phyloP scores from a whole-genome alignment of 768 basidiomycete genomes.

The Suillus sp. region DNA sequence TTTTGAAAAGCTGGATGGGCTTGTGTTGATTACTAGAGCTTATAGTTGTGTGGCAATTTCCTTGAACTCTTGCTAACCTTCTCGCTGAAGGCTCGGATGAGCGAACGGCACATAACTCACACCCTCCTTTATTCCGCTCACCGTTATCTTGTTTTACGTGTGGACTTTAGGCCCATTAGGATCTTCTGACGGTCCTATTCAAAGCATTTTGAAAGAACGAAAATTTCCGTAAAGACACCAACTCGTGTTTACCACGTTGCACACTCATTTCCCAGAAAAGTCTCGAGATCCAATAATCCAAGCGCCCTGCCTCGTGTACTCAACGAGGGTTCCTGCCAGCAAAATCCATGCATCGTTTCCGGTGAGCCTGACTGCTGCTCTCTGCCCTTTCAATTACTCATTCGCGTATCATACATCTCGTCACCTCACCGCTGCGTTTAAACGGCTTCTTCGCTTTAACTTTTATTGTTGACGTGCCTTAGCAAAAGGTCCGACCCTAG shows the following conservation, averaged over 20 bases:
- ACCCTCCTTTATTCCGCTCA: not conserved
- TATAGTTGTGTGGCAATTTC: not conserved
- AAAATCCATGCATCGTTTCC: conserved; percentile 73
- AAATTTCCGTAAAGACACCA: conserved; percentile 37
- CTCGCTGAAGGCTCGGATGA: not conserved
- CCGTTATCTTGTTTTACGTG: conserved; percentile 7
- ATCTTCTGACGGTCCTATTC: conserved; percentile 10
- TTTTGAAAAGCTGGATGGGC: not conserved
- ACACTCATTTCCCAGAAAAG: conserved; percentile 39
- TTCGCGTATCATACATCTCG: conserved; percentile 23
- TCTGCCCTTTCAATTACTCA: conserved; percentile 31
- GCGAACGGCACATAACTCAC: not conserved
- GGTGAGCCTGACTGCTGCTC: conserved; percentile 54
- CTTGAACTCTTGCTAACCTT: not conserved
- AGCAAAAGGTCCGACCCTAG: conserved; percentile 79
- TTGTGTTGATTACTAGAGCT: no score
- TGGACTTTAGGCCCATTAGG: conserved; percentile 1
- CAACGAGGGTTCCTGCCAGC: conserved; percentile 52
- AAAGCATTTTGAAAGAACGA: conserved; percentile 15
- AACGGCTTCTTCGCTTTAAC: conserved; percentile 27
- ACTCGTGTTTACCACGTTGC: conserved; percentile 84
- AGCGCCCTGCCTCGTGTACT: conserved; percentile 54
- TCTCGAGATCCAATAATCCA: conserved; percentile 30
- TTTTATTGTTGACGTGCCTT: conserved; percentile 16
- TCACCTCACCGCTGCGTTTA: conserved; percentile 25